phyloP scores from a whole-genome alignment of 768 basidiomycete species.

The Hortiboletus campestris region DNA sequence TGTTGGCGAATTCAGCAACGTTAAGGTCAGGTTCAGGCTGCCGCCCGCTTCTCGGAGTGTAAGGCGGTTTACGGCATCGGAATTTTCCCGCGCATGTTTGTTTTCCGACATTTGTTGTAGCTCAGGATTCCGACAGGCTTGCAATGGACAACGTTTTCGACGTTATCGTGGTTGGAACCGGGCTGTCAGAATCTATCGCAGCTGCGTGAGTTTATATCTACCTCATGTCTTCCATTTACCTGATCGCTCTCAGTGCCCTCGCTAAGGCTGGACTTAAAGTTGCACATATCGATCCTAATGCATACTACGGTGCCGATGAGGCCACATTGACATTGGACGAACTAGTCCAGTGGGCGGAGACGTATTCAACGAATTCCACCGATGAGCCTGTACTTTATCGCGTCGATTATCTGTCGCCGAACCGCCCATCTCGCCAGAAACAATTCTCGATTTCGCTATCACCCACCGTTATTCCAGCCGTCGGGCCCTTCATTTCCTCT shows the following conservation, averaged over 20 bases:
- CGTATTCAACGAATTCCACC: constrained; percentile 22
- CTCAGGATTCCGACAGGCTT: no score
- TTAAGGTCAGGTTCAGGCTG: no score
- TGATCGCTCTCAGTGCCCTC: constrained; percentile 58
- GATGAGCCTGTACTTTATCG: constrained; percentile 16
- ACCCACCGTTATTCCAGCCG: constrained; percentile 77
- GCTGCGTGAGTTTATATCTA: constrained; percentile 68
- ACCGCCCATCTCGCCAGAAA: constrained; percentile 54
- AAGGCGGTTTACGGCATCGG: no score
- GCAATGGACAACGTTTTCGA: constrained; percentile 54
- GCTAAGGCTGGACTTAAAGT: constrained; percentile 86
- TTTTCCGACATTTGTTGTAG: no score
- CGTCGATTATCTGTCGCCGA: constrained; percentile 40
- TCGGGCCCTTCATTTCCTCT: constrained; percentile 75
- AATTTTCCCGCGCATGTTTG: no score
- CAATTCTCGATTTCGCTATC: constrained; percentile 85
- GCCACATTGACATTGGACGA: constrained; percentile 84
- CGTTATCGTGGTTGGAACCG: constrained; percentile 72
- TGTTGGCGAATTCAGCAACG: no score
- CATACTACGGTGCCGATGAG: constrained; percentile 82
- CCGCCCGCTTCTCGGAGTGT: no score
- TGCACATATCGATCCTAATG: constrained; percentile 81
- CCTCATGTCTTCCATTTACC: constrained; percentile 2
- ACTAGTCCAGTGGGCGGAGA: constrained; percentile 65
- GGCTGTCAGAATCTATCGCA: constrained; percentile 77